Evolutionary conservation across 202 grass and related monocot genomes (phyloP).

Genomic region (Setaria italica): DNA sequence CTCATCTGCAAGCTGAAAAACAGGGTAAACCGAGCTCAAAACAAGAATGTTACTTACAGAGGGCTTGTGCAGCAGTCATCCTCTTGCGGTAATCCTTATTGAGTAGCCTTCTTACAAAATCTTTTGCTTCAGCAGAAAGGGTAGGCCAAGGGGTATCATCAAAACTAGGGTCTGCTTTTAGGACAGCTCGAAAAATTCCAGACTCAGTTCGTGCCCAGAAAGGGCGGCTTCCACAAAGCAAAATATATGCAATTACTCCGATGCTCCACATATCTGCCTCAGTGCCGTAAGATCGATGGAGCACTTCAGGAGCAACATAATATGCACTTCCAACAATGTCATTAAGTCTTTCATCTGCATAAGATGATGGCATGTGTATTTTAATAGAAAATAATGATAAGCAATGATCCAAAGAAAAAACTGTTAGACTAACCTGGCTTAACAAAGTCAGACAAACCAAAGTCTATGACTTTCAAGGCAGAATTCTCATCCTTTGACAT

Average conservation of each 20-base stretch:
- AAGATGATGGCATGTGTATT: slow-evolving; percentile 35
- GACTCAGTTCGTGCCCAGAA: slow-evolving; percentile 94
- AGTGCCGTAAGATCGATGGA: slow-evolving; percentile 89
- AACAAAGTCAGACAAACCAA: slow-evolving; percentile 91
- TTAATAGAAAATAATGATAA: slow-evolving; percentile 25
- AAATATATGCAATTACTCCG: slow-evolving; percentile 93
- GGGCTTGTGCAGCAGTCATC: slow-evolving; percentile 91
- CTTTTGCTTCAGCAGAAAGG: slow-evolving; percentile 73
- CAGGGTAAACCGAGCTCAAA: slow-evolving; percentile 16
- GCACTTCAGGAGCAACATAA: slow-evolving; percentile 95
- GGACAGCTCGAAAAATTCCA: slow-evolving; percentile 86
- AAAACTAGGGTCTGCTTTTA: slow-evolving; percentile 87
- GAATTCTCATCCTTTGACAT: slow-evolving; percentile 77
- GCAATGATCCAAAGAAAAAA: slow-evolving; percentile 33
- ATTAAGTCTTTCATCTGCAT: slow-evolving; percentile 88
- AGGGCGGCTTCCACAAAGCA: slow-evolving; percentile 90
- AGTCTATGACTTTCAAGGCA: slow-evolving; percentile 90
- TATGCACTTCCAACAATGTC: slow-evolving; percentile 98
- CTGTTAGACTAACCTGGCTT: slow-evolving; percentile 76
- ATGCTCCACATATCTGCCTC: slow-evolving; percentile 99
- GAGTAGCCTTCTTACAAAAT: slow-evolving; percentile 82
- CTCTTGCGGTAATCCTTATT: slow-evolving; percentile 98
- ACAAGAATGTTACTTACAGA: slow-evolving; percentile 61
- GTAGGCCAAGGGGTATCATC: slow-evolving; percentile 90
- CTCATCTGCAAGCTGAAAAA: slow-evolving; percentile 15